A percentile compares a stretch with the other conserved stretches of the same genome.
Conservation (phyloP, 2,329 filamentous ascomycete species). For the Nannizzia gypsea region DNA sequence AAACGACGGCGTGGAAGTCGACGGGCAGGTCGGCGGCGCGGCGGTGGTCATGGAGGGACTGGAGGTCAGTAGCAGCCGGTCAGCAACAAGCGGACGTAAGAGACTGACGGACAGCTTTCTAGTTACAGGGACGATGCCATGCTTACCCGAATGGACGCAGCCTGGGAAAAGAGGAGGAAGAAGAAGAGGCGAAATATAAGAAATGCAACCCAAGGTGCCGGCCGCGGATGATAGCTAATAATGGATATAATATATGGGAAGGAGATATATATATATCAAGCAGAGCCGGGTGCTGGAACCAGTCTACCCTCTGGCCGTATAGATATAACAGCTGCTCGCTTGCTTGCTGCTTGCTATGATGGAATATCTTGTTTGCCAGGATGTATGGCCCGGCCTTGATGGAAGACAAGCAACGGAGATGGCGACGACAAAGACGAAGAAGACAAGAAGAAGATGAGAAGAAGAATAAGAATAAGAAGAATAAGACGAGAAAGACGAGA, state of each 20-base stretch:
- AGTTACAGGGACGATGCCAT: neutral
- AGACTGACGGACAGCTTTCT: neutral
- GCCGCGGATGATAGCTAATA: no score
- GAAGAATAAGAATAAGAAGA: neutral
- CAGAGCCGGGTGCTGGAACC: no score
- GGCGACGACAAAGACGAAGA: neutral
- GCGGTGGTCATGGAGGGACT: conserved; percentile 8
- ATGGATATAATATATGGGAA: no score
- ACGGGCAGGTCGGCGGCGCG: conserved; percentile 2
- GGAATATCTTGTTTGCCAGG: neutral
- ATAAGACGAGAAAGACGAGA: neutral
- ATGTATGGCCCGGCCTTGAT: neutral
- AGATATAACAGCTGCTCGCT: no score
- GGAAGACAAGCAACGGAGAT: neutral
- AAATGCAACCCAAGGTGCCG: no score
- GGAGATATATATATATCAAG: no score
- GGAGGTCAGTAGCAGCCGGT: neutral
- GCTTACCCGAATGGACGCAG: neutral
- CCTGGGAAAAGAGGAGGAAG: neutral
- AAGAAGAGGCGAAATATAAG: neutral
- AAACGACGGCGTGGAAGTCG: conserved; percentile 9
- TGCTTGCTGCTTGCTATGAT: neutral
- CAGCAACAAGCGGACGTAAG: neutral
- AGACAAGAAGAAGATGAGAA: neutral
- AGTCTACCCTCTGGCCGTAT: no score